Percentiles rank a stretch among this genome's conserved stretches.
Conservation (phyloP, 306 rosid species). For the Fragaria nilgerrensis region DNA sequence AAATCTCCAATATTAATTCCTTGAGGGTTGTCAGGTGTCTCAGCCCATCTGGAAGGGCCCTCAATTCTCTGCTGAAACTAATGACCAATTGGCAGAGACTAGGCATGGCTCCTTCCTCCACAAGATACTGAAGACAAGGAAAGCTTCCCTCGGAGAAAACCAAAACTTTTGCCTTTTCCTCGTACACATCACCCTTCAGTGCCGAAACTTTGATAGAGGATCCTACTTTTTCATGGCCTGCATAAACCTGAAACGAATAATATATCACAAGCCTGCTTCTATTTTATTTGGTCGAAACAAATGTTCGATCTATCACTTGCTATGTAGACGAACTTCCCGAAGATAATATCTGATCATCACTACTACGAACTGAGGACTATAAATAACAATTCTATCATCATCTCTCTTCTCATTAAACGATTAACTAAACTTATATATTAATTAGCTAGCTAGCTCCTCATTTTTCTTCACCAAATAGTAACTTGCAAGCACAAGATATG, state of each 20-base stretch:
- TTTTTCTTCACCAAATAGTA: not conserved
- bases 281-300: not conserved
- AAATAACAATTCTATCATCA: not conserved
- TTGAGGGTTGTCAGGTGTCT: not conserved
- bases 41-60: not conserved
- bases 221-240: not conserved
- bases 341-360: not conserved
- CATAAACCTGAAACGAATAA: not conserved
- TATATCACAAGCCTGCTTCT: not conserved
- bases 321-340: not conserved
- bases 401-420: not conserved
- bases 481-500: conserved; percentile 16
- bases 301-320: not conserved
- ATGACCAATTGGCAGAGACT: conserved; percentile 28
- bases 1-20: no score
- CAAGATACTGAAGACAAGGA: conserved; percentile 34
- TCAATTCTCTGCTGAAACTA: fast-evolving
- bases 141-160: conserved; percentile 38
- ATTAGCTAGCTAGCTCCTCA: not conserved
- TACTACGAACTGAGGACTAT: not conserved
- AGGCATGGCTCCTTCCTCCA: conserved; percentile 41
- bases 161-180: conserved; percentile 30
- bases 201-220: not conserved
- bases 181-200: not conserved
- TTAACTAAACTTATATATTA: not conserved